These are phyloP conservation scores for Blastobotrys capitulatus DNA, from an alignment of 1,139 yeast species.

Conservation along the genomic window DNA sequence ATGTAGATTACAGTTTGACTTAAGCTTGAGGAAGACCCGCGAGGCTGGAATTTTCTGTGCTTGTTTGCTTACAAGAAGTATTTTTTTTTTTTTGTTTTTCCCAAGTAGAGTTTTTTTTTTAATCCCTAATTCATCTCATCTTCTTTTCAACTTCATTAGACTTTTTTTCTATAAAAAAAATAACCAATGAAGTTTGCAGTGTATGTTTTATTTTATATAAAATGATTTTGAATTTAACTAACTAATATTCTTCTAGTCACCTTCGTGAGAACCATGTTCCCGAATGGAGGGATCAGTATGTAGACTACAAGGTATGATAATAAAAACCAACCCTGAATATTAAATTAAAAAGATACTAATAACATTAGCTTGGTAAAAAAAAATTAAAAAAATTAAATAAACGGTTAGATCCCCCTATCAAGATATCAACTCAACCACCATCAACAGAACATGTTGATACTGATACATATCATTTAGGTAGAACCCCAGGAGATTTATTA, in stretches of 20 bases:
- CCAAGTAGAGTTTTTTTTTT: not conserved
- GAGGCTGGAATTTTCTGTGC: no score
- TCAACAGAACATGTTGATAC: not conserved
- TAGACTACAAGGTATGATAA: slow-evolving; percentile 47
- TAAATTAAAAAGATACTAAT: not conserved
- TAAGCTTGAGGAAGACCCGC: no score
- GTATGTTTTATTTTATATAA: slow-evolving; percentile 17
- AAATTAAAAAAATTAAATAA: not conserved
- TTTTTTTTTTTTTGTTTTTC: no score
- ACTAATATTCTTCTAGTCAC: slow-evolving; percentile 21
- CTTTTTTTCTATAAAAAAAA: no score
- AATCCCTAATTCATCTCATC: no score
- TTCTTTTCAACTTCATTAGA: no score
- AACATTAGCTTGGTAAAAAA: not conserved
- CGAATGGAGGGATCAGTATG: slow-evolving; percentile 80
- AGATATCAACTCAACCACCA: not conserved
- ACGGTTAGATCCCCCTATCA: not conserved
- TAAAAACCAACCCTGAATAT: not conserved
- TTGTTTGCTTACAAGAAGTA: no score
- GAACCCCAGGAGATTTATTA: not conserved
- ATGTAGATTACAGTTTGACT: no score
- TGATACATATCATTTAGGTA: no score
- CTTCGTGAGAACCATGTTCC: slow-evolving; percentile 51
- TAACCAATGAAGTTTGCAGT: slow-evolving; percentile 37
- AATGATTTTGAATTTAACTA: not conserved